phyloP scores from a whole-genome alignment of 2,329 filamentous ascomycete genomes.

The Botrytis deweyae region DNA sequence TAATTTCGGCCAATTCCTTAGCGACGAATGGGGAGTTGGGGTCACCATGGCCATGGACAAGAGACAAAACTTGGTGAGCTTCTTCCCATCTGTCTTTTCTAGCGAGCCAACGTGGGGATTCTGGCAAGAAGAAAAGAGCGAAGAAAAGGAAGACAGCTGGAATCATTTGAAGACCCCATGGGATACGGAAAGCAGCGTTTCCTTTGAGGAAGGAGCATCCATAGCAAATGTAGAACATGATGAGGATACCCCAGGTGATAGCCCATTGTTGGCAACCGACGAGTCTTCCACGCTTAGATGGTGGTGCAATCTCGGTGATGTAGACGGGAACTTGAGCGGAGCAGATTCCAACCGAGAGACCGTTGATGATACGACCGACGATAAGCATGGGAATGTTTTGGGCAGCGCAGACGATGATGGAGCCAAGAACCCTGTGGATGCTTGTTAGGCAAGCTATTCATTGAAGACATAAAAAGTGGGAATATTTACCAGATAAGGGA shows the following conservation, averaged over 20 bases:
- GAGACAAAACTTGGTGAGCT: constrained; percentile 43
- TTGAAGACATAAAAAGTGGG: neutral
- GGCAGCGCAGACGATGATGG: constrained; percentile 57
- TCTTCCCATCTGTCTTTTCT: constrained; percentile 63
- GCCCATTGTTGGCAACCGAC: constrained; percentile 67
- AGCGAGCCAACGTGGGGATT: constrained; percentile 63
- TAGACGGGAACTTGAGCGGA: constrained; percentile 69
- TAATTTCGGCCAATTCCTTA: constrained; percentile 70
- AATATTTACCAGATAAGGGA: constrained; percentile 44
- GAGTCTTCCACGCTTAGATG: constrained; percentile 58
- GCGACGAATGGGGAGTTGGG: constrained; percentile 62
- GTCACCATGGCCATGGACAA: constrained; percentile 64
- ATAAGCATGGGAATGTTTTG: constrained; percentile 55
- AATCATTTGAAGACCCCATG: constrained; percentile 64
- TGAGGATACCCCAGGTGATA: constrained; percentile 63
- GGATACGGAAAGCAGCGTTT: constrained; percentile 57
- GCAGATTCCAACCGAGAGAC: constrained; percentile 60
- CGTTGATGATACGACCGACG: constrained; percentile 59
- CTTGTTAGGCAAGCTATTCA: neutral
- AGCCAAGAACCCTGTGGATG: constrained; percentile 56
- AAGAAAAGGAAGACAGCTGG: constrained; percentile 57
- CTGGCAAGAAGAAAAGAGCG: constrained; percentile 60
- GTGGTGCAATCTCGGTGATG: constrained; percentile 63
- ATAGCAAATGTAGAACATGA: constrained; percentile 69
- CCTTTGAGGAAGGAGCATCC: constrained; percentile 42